Percentiles rank a stretch among this genome's conserved stretches.
phyloP scores from a whole-genome alignment of 768 basidiomycete genomes.

The Mycena vulgaris region DNA sequence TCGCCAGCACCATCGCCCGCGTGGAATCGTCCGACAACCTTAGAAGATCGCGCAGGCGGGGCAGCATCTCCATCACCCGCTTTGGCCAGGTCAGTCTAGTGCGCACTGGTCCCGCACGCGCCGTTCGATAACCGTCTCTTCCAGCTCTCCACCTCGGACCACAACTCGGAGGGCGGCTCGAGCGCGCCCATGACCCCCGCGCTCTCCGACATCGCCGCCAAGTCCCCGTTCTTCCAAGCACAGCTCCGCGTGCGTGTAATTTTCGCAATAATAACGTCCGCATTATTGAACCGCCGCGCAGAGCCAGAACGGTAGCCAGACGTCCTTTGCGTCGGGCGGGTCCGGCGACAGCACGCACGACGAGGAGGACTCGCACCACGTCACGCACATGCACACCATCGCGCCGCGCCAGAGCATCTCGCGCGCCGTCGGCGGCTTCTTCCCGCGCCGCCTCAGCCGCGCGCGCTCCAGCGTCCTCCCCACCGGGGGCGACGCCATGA shows the following conservation, averaged over 20 bases:
- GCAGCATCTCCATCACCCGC: slow-evolving; percentile 71
- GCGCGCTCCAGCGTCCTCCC: slow-evolving; percentile 57
- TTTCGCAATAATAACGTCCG: background rate
- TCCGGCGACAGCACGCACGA: slow-evolving; percentile 53
- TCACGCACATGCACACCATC: slow-evolving; percentile 66
- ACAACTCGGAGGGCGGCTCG: slow-evolving; percentile 41
- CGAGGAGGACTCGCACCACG: slow-evolving; percentile 61
- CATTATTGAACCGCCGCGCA: slow-evolving; percentile 19
- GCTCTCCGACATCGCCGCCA: slow-evolving; percentile 58
- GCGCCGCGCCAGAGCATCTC: slow-evolving; percentile 60
- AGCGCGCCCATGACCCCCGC: slow-evolving; percentile 51
- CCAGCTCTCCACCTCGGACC: slow-evolving; percentile 41
- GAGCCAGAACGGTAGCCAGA: slow-evolving; percentile 60
- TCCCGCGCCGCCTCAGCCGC: slow-evolving; percentile 64
- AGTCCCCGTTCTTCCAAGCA: slow-evolving; percentile 63
- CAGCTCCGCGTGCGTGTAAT: slow-evolving; percentile 60
- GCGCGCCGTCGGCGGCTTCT: slow-evolving; percentile 56
- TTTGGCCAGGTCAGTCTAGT: slow-evolving; percentile 73
- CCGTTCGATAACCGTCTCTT: background rate
- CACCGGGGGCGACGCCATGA: slow-evolving; percentile 41
- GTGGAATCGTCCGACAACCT: slow-evolving; percentile 44
- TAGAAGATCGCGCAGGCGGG: slow-evolving; percentile 58
- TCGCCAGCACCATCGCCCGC: slow-evolving; percentile 35
- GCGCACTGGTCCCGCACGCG: no score
- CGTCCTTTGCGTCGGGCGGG: slow-evolving; percentile 60